Evolutionary conservation across 805 yeast species (phyloP).

Genomic region (Saccharomycodes ludwigii): DNA sequence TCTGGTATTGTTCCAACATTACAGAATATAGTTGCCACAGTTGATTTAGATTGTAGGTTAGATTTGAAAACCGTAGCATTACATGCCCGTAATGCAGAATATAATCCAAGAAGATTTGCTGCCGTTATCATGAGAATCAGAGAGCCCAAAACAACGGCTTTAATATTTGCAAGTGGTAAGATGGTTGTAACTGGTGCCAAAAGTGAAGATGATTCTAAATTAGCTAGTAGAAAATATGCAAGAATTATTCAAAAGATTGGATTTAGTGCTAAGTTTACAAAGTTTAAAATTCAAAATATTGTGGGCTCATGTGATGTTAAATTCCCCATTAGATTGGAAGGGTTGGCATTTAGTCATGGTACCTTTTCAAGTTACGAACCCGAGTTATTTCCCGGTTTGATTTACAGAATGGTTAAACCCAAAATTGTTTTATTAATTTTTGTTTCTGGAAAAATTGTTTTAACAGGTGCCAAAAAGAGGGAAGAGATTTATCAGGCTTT

Average conservation of each 20-base stretch:
- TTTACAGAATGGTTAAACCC: constrained; percentile 98
- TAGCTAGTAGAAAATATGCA: constrained; percentile 95
- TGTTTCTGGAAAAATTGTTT: constrained; percentile 93
- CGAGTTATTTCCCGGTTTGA: constrained; percentile 93
- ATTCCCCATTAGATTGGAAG: constrained; percentile 94
- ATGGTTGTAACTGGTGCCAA: constrained; percentile 99
- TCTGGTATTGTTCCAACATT: constrained; percentile 92
- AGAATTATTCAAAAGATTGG: constrained; percentile 97
- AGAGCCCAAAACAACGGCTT: constrained; percentile 96
- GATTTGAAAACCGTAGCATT: constrained; percentile 95
- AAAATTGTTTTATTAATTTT: constrained; percentile 91
- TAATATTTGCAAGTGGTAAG: constrained; percentile 96
- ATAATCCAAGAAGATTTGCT: constrained; percentile 97
- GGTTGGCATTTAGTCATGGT: constrained; percentile 95
- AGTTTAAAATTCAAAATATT: constrained; percentile 94
- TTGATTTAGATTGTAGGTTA: constrained; percentile 87
- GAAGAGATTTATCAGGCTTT: constrained; percentile 97
- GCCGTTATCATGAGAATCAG: constrained; percentile 99
- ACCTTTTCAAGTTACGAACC: constrained; percentile 98
- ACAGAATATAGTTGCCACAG: constrained; percentile 96
- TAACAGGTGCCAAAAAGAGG: constrained; percentile 98
- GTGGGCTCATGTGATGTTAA: constrained; percentile 98
- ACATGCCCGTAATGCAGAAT: constrained; percentile 98
- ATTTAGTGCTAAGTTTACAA: constrained; percentile 94
- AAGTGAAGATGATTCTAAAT: constrained; percentile 95